Evolutionary conservation across 371 early-diverging fungal species (phyloP).

Genomic region (Scutellospora calospora): DNA sequence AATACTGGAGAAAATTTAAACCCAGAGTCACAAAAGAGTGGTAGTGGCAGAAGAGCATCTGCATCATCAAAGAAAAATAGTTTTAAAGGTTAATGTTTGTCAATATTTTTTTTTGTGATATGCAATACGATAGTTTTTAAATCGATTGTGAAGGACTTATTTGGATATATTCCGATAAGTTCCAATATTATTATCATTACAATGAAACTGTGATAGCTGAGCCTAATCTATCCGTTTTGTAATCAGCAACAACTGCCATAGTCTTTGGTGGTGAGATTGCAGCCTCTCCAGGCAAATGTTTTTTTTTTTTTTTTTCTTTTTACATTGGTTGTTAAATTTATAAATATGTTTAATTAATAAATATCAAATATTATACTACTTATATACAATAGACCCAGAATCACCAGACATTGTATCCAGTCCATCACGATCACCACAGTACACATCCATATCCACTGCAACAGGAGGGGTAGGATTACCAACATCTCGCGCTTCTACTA

Average conservation of each 20-base stretch:
- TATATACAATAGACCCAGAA: neutral
- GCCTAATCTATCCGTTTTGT: conserved; percentile 12
- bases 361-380: neutral
- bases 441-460: neutral
- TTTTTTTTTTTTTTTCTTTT: neutral
- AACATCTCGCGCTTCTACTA: conserved; percentile 1
- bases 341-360: conserved; percentile 2
- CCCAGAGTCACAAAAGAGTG: neutral
- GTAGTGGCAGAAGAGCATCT: conserved; percentile 1
- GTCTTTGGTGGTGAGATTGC: conserved; percentile 41
- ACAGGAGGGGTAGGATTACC: neutral
- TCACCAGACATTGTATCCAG: neutral
- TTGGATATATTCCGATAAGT: conserved; percentile 11
- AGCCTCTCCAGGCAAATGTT: conserved; percentile 15
- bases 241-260: neutral
- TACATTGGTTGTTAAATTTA: neutral
- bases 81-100: neutral
- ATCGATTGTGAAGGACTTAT: neutral
- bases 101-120: neutral
- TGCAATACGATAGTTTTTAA: neutral
- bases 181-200: neutral
- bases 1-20: neutral
- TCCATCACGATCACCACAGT: conserved; percentile 21
- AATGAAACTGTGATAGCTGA: neutral
- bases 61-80: conserved; percentile 19